Evolutionary conservation across 306 rosid species (phyloP), one percentile per base, ranked within the genome.

Genomic region (Senna siamea): DNA sequence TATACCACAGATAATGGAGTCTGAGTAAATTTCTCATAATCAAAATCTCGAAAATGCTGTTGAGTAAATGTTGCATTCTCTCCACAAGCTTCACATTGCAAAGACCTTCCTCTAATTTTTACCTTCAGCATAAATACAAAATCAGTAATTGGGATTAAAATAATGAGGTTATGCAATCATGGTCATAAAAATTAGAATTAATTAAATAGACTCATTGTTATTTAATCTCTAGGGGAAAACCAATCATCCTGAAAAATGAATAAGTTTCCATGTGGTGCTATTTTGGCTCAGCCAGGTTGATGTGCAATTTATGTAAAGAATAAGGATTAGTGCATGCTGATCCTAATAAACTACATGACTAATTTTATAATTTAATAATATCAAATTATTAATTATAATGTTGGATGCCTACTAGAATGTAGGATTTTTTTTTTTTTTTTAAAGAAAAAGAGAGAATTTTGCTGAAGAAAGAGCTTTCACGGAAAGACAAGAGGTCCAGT

Each of bases 21-120:
- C 79, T 90, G 92, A 43, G 96, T 90, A 82, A 94, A 94, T 23
- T 88, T 83, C 84, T 88, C 99, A 60, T 92, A 94, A 85, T 94
- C 92, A 59, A 92, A 92, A 76, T 92, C 96, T 69, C 40, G 83
- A 78, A 94, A 94, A 32, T 84, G 73, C 76, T 82, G 85, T 65
- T 75, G 73, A 13, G 75, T 83, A 81, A 94, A 88, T 54, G 79
- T 48, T 57, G 92, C 10, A 74, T 90, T 84, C 69, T 87, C 96
- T 70, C 95, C 90, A 76, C 99, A 92, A 73, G 76, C 88, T 82
- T 84, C 88, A 66, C 99, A 94, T 14, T 87, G 83, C 48, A 15
- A 41, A 32, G 96, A 91, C 76, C 90, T 94, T 83, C 99, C 97
- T 64, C 97, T 89, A 80, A 94, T 88, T 88, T 88, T 92, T 70